Base-by-base conservation (phyloP, 129 eudicot species). In the Chrysanthemum seticuspe region DNA sequence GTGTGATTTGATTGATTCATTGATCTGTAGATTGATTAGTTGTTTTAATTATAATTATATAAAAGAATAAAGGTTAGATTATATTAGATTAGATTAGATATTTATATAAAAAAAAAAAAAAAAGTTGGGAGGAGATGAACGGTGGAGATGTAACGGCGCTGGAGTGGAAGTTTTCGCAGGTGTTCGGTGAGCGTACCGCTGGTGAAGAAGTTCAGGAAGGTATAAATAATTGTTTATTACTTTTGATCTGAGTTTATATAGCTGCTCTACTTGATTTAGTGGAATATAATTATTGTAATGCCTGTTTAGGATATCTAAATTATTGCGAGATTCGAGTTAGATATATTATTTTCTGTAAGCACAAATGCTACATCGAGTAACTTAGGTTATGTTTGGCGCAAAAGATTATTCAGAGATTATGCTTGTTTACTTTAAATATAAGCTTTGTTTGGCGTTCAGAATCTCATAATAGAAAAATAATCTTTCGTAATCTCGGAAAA, bases 81-180 rank as follows among this genome's bases (percentile, higher is more conserved):
- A 10, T 54, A 59, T 64, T 64, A 62, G 51, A 23, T 78, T 71
- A 10, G 27, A 34, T 34, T 71, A 47, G 3, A 10, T 44, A 5
- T 13, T 49, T 6, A 67, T 57, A n/a, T n/a, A n/a, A n/a, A 7
- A 49, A 27, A 10, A 45, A 25, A 62, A 7, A 49, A 16, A 10
- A 45, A 44, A 44, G 40, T 10, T 31, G 18, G 27, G 62, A 60
- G 23, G 75, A 73, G 50, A 90, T 90, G 94, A 72, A 85, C 80
- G 85, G 87, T 71, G 90, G 86, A 81, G 87, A 81, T 67, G 83
- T 65, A 14, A 79, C 81, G 50, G 83, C 96, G 85, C 89, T 90
- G 55, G 94, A 90, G 71, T 90, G 96, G 96, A 90, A 85, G 73
- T 90, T 87, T 71, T 85, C 93, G 52, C 90, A 90, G 90, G 93